A percentile compares a stretch with the other conserved stretches of the same genome.
phyloP scores from a whole-genome alignment of 495 filamentous ascomycete species.

The Penicillium daleae region DNA sequence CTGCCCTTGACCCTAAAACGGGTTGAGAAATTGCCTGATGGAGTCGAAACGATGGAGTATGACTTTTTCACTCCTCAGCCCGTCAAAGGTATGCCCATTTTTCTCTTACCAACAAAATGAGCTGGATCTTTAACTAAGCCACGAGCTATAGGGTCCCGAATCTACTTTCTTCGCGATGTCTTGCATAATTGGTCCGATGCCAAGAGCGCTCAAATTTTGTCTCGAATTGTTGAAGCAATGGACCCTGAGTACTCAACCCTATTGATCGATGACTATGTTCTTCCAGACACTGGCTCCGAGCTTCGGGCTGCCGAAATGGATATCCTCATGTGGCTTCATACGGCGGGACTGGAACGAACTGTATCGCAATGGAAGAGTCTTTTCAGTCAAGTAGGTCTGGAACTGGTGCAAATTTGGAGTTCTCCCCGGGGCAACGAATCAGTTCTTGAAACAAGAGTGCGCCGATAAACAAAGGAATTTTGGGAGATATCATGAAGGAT shows the following conservation, averaged over 20 bases:
- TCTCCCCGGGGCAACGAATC: constrained; percentile 5
- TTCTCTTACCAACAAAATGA: too few relatives aligned
- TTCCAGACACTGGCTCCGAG: constrained; percentile 40
- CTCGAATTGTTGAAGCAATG: constrained; percentile 35
- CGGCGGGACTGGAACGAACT: constrained; percentile 41
- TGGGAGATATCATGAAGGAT: neutral
- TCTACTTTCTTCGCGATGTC: constrained; percentile 47
- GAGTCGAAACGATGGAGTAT: constrained; percentile 39
- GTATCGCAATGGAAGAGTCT: constrained; percentile 39
- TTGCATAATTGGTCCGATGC: constrained; percentile 44
- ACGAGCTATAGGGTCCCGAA: constrained; percentile 34
- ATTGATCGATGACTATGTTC: constrained; percentile 44
- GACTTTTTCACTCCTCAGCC: constrained; percentile 51
- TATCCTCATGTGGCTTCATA: constrained; percentile 42
- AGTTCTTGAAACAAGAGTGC: constrained; percentile 2
- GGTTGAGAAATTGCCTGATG: constrained; percentile 30
- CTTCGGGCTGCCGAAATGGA: constrained; percentile 37
- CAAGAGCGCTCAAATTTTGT: constrained; percentile 27
- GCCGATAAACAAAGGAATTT: neutral
- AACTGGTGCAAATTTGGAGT: constrained; percentile 37
- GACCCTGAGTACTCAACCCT: constrained; percentile 48
- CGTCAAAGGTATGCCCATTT: constrained; percentile 43
- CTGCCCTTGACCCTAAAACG: constrained; percentile 41
- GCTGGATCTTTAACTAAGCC: neutral
- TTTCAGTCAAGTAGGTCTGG: constrained; percentile 38